phyloP scores from a whole-genome alignment of 2,329 filamentous ascomycete species.

The Ophiocordyceps camponoti-floridani region DNA sequence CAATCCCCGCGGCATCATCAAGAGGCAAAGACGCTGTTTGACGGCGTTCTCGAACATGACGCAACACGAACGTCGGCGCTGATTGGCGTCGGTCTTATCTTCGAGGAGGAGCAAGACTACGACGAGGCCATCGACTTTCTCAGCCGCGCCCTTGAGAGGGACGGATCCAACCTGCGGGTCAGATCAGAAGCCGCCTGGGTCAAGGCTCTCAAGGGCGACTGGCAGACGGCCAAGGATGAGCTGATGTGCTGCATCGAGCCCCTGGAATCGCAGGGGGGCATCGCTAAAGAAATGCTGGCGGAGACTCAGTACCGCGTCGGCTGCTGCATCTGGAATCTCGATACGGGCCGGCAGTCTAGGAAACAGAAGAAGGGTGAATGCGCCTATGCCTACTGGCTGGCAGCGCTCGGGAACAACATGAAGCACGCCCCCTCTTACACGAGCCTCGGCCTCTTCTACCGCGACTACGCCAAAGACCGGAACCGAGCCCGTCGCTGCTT shows the following conservation, averaged over 20 bases:
- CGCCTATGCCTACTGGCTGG: slow-evolving; percentile 69
- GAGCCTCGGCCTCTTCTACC: slow-evolving; percentile 75
- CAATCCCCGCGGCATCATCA: slow-evolving; percentile 79
- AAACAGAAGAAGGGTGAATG: slow-evolving; percentile 53
- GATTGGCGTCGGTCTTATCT: slow-evolving; percentile 78
- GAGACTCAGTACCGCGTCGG: slow-evolving; percentile 79
- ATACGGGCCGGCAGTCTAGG: slow-evolving; percentile 54
- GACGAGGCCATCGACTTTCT: slow-evolving; percentile 67
- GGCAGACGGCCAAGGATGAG: slow-evolving; percentile 46
- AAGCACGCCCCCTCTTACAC: slow-evolving; percentile 86
- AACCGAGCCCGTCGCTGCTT: slow-evolving; percentile 82
- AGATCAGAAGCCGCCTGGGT: slow-evolving; percentile 86
- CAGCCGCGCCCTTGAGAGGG: slow-evolving; percentile 53
- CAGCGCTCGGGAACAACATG: slow-evolving; percentile 68
- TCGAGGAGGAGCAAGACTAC: slow-evolving; percentile 86
- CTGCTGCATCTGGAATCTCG: slow-evolving; percentile 70
- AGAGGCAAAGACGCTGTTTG: slow-evolving; percentile 75
- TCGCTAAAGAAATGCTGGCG: slow-evolving; percentile 52
- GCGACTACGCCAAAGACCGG: slow-evolving; percentile 77
- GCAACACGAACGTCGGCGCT: slow-evolving; percentile 62
- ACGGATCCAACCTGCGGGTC: slow-evolving; percentile 59
- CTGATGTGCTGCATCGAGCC: slow-evolving; percentile 51
- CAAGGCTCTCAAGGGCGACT: slow-evolving; percentile 65
- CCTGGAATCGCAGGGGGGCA: slow-evolving; percentile 40
- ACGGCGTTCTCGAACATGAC: slow-evolving; percentile 61